Conservation (phyloP, 306 rosid genomes). For the Geum urbanum region DNA sequence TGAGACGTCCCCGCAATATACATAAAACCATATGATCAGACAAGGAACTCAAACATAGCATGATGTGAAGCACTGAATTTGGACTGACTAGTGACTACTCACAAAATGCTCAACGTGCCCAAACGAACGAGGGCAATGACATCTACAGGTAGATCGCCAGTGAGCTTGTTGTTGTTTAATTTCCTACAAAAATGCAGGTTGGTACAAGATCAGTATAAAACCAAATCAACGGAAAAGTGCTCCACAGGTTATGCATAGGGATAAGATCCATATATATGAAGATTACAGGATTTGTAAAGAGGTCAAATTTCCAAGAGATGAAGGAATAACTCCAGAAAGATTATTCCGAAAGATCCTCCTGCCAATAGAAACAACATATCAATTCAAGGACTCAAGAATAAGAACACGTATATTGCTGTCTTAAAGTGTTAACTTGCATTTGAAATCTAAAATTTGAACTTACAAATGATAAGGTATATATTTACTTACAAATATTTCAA, state of each 20-base stretch:
- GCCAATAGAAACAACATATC: background rate
- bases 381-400: background rate
- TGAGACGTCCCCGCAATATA: slow-evolving; percentile 11
- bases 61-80: background rate
- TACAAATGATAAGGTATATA: background rate
- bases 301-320: slow-evolving; percentile 25
- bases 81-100: slow-evolving; percentile 1
- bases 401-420: background rate
- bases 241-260: no score
- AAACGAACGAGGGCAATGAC: slow-evolving; percentile 25
- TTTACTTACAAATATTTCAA: slow-evolving; percentile 25
- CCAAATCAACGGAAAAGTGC: background rate
- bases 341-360: slow-evolving; percentile 20
- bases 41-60: background rate
- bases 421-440: background rate
- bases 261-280: background rate
- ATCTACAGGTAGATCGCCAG: slow-evolving; percentile 12
- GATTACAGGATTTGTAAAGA: slow-evolving; percentile 14
- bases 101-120: slow-evolving; percentile 20
- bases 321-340: slow-evolving; percentile 19
- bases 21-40: background rate
- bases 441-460: background rate
- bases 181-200: slow-evolving; percentile 16
- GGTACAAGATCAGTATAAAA: background rate
- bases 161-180: slow-evolving; percentile 23